Base-by-base conservation (phyloP, 495 filamentous ascomycete species). In the Gamarada debralockiae region DNA sequence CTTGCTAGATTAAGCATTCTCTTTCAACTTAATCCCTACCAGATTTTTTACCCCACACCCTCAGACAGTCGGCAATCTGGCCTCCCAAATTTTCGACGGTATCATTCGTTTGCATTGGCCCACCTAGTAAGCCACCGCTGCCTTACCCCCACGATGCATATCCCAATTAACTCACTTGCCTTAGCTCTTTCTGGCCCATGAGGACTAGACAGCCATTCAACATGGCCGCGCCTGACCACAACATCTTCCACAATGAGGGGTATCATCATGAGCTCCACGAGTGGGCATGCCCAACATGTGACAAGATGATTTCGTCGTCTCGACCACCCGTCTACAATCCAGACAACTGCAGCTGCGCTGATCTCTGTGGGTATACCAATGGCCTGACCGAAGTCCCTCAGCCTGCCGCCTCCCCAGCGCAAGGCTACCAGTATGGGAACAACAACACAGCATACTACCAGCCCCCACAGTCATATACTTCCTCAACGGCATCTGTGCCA, bases 301-400 rank as follows among this genome's bases (percentile, higher is more conserved):
- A 34, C 17, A 55, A 53, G n/a, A 24, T 31, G 1, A 52, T 60
- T 43, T 64, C 66, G n/a, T 17, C 45, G 15, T 13, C 25, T 9
- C 61, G 67, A 27, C 45, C 55, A 13, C 67, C 64, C 1, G 55
- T 65, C 44, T 54, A 52, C 50, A 71, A 68, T 29, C 27, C 34
- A 20, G 59, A 67, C 31, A 65, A 70, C 34, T 57, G 62, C 51
- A 50, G 60, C 9, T 68, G 61, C 3, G 45, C 27, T 12, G 61
- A 65, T 18, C 40, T 53, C 2, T 58, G 39, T 42, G 49, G 27
- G 22, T 39, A 47, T 23, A 22, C 46, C 3, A 38, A 57, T 31
- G 39, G 44, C 45, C 39, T 17, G 29, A 31, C 13, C 22, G 24
- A 10, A 5, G 22, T 25, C 37, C 33, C 23, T 0, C 40, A 42